phyloP scores from a whole-genome alignment of 1,284 basidiomycete species.

The Earliella scabrosa region DNA sequence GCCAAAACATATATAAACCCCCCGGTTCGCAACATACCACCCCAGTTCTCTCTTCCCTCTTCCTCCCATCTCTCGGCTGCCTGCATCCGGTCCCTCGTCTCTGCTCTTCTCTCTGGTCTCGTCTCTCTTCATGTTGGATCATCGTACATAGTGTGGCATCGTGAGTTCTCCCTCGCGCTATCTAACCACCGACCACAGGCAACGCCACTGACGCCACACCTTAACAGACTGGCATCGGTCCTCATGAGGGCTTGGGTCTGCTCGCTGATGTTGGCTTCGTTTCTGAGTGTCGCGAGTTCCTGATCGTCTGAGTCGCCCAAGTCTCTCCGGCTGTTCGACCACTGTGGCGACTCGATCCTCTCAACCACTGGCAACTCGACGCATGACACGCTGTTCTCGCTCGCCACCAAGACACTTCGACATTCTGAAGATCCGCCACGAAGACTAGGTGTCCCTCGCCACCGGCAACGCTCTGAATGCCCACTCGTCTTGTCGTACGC shows the following conservation, averaged over 20 bases:
- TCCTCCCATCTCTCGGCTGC: background rate
- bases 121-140: no score
- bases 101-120: background rate
- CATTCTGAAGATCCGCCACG: no score
- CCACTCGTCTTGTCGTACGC: background rate
- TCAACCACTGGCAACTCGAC: no score
- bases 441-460: no score
- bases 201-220: no score
- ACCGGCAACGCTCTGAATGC: background rate
- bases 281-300: background rate
- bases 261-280: constrained; percentile 1
- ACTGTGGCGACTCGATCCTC: no score
- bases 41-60: background rate
- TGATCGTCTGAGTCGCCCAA: background rate
- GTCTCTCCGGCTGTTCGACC: background rate
- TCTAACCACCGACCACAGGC: no score
- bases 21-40: background rate
- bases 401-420: no score
- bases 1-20: constrained; percentile 2
- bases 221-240: background rate
- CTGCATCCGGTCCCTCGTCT: no score
- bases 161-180: background rate
- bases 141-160: no score
- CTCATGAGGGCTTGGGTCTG: constrained; percentile 2
- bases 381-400: no score